Conservation (phyloP, 371 early-diverging fungal genomes). For the Mucor indicus region DNA sequence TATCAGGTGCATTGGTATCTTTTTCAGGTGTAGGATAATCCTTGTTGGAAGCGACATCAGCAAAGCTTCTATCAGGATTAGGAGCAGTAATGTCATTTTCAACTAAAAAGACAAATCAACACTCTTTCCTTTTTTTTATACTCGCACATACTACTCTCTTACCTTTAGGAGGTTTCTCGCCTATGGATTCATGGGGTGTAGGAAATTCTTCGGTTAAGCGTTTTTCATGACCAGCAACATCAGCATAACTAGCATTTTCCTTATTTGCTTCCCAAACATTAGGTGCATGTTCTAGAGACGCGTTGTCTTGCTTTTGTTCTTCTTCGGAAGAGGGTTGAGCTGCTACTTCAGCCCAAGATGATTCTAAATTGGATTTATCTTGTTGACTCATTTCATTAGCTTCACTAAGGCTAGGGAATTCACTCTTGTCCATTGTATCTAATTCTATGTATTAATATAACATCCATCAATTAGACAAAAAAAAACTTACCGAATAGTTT, state of each 20-base stretch:
- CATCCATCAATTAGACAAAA: neutral
- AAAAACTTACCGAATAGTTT: neutral
- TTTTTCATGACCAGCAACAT: constrained; percentile 24
- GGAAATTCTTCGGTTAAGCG: constrained; percentile 29
- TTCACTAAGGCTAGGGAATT: constrained; percentile 25
- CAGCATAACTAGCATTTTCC: constrained; percentile 19
- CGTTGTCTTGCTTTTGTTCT: neutral
- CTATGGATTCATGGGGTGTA: constrained; percentile 13
- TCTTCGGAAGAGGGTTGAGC: constrained; percentile 5
- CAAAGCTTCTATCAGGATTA: constrained; percentile 40
- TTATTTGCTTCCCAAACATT: constrained; percentile 17
- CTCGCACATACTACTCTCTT: neutral
- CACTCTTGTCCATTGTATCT: constrained; percentile 14
- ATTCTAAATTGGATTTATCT: constrained; percentile 2
- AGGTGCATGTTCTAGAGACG: constrained; percentile 6
- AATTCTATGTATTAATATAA: neutral
- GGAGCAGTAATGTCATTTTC: neutral
- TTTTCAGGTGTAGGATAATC: constrained; percentile 31
- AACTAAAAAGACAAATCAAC: neutral
- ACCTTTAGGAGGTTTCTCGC: neutral
- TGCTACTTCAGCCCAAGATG: constrained; percentile 33
- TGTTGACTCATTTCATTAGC: constrained; percentile 5
- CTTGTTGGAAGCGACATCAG: constrained; percentile 33
- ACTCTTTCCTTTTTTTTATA: neutral
- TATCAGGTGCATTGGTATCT: neutral